Evolutionary conservation across 306 rosid species (phyloP), one percentile per base, ranked within the genome.

Genomic region (Acacia melanoxylon): DNA sequence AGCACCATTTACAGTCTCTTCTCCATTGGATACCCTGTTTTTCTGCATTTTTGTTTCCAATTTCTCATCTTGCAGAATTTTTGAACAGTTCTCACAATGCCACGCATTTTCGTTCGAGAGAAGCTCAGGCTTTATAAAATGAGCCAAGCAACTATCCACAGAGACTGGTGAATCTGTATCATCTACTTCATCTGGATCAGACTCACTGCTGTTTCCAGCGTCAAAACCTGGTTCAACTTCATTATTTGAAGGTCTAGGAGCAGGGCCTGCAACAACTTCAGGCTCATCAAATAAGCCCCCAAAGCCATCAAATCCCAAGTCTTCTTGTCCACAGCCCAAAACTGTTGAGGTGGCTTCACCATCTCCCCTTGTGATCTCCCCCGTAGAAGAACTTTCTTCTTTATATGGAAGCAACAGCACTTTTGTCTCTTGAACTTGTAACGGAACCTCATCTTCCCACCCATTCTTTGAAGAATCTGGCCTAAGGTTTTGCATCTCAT

Each of bases 161-260:
- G 99, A 93, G 25, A 96, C 97, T 0, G 96, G 99, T 82, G 98
- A 89, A 90, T 89, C 83, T 15, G 97, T 78, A 75, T 94, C 88
- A 87, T 96, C 99, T 86, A 96, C 97, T 92, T 93, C 99, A 84
- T 94, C 97, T 13, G 97, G 93, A 85, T 96, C 99, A 76, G 99
- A 96, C 76, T 93, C 98, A 37, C 94, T 92, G 76, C 67, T 80
- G 75, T 84, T 86, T 78, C 86, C 90, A 31, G 78, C 84, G 27
- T 85, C 41, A 44, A 86, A 81, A 80, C 91, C 89, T 87, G 92
- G 80, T 77, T 77, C 91, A 45, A 81, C 90, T 58, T 87, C 94
- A 72, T 82, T 84, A 44, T 79, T 63, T 8, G 85, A 74, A 76
- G 97, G 97, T 65, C 97, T 88, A 63, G 90, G 80, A 48, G 88